Base-by-base conservation (phyloP, 352 stramenopile genomes). In the Pythium dissimile region DNA sequence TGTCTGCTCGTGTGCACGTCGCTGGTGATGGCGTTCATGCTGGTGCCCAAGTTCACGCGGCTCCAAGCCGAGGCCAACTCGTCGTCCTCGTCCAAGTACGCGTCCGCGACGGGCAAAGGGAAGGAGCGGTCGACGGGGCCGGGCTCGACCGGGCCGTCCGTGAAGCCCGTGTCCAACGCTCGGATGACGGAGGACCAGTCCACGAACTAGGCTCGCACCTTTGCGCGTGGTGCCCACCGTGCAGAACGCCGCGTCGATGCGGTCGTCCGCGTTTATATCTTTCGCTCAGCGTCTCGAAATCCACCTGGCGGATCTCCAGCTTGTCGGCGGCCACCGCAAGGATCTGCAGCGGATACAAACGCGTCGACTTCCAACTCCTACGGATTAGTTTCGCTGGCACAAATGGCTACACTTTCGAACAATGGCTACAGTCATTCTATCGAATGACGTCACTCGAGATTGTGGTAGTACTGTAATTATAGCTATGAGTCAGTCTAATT, bases 11-110 rank as follows among this genome's bases (percentile, higher is more conserved):
- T 59, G 13, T 55, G 43, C 20, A 72, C 60, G 3, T 27, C 43
- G n/a, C 21, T 58, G 5, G 64, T 69, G 13, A 66, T 69, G 64
- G 35, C n/a, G n/a, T 49, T 72, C 5, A 69, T 72, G 64, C 43
- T 63, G 9, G 27, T 68, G 21, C 64, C 49, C 0, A 72, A 72
- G 38, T 41, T 64, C 35, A 51, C 26, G 15, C 42, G 52, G 13
- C 37, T 67, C 12, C 28, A 59, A 13, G 30, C 21, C 20, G 41
- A 53, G 12, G 26, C 45, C 7, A 20, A n/a, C 16, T 55, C 48
- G 16, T 7, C 3, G 1, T 8, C 12, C 15, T 45, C 21, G 18
- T 55, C 48, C 20, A 54, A 54, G 47, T 54, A 54, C 47, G 21
- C 47, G 31, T 26, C 45, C 27, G 20, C 16, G 23, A 34, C 3